A percentile compares a stretch with the other conserved stretches of the same genome.
Evolutionary conservation across 345 rosid genomes (phyloP).

Genomic region (Clausena lansium): DNA sequence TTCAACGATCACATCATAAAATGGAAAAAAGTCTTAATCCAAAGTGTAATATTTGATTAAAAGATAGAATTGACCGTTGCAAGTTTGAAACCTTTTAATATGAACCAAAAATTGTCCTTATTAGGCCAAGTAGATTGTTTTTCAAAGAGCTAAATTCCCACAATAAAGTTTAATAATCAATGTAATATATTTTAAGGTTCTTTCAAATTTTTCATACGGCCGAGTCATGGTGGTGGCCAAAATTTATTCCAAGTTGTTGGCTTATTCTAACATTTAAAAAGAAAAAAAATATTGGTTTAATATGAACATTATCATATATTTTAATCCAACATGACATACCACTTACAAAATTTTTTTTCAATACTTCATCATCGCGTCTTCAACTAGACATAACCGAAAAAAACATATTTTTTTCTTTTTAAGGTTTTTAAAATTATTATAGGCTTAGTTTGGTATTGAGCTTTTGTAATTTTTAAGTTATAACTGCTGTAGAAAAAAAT

Average conservation of each 20-base stretch:
- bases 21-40: neutral
- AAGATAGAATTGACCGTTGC: neutral
- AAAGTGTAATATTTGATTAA: neutral
- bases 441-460: too few species aligned
- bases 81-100: neutral
- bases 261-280: too few species aligned
- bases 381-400: too few species aligned
- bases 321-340: too few species aligned
- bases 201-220: neutral
- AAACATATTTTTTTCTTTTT: too few species aligned
- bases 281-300: too few species aligned
- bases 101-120: neutral
- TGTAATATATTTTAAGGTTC: neutral
- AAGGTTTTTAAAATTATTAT: too few species aligned
- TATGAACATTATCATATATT: too few species aligned
- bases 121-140: neutral
- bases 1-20: neutral
- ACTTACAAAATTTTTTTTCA: too few species aligned
- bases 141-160: neutral
- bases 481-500: too few species aligned
- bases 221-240: neutral
- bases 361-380: too few species aligned
- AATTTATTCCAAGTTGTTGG: neutral
- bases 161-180: neutral
- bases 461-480: too few species aligned